Percentiles rank a stretch among this genome's conserved stretches.
These are phyloP conservation scores for Cyberlindnera suaveolens DNA, from an alignment of 805 yeast genomes.

Conservation along the genomic window DNA sequence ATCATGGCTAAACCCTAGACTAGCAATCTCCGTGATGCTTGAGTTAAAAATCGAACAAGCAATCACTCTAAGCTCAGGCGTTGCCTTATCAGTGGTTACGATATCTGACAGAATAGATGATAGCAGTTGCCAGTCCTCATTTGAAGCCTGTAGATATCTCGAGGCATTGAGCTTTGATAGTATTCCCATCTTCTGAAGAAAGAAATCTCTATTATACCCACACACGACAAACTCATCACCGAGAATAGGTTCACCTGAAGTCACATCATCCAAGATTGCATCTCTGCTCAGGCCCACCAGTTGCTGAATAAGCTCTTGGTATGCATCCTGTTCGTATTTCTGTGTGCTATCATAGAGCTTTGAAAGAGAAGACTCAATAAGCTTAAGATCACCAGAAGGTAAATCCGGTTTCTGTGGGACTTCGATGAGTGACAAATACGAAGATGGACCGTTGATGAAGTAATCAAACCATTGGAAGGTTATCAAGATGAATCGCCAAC, in stretches of 20 bases:
- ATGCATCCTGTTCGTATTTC: slow-evolving; percentile 47
- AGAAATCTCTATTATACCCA: slow-evolving; percentile 50
- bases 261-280: slow-evolving; percentile 8
- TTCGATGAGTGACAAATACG: slow-evolving; percentile 30
- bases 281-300: slow-evolving; percentile 37
- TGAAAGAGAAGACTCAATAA: slow-evolving; percentile 49
- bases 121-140: slow-evolving; percentile 41
- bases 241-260: slow-evolving; percentile 20
- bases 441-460: slow-evolving; percentile 56
- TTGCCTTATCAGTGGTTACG: slow-evolving; percentile 37
- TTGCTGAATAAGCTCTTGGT: slow-evolving; percentile 40
- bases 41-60: slow-evolving; percentile 48
- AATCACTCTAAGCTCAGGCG: slow-evolving; percentile 39
- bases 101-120: slow-evolving; percentile 40
- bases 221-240: slow-evolving; percentile 29
- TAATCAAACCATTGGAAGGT: slow-evolving; percentile 79
- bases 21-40: slow-evolving; percentile 33
- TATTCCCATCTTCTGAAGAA: slow-evolving; percentile 45
- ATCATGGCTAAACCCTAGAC: slow-evolving; percentile 11
- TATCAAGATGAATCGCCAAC: slow-evolving; percentile 60
- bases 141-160: slow-evolving; percentile 39
- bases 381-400: slow-evolving; percentile 38
- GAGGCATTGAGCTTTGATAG: slow-evolving; percentile 45
- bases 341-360: slow-evolving; percentile 59
- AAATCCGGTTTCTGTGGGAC: slow-evolving; percentile 37